Percentiles rank a stretch among this genome's conserved stretches.
Evolutionary conservation across 805 yeast species (phyloP).

Genomic region (Ogataea pini): DNA sequence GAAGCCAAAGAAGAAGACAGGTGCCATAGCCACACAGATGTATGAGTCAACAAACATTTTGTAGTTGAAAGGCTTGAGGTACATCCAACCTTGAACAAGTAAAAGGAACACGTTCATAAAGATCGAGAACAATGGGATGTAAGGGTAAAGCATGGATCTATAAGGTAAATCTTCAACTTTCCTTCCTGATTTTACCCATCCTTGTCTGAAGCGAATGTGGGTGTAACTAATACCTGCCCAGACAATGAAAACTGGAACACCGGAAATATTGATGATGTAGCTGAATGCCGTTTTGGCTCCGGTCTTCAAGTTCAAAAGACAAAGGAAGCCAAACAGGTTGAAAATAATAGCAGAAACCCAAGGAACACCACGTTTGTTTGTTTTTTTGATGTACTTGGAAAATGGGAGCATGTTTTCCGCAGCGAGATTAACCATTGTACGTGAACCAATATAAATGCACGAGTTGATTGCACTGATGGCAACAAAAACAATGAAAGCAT

Average conservation of each 20-base stretch:
- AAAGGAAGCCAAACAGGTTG: constrained; percentile 55
- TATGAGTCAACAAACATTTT: constrained; percentile 61
- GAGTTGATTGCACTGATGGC: constrained; percentile 70
- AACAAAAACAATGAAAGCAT: constrained; percentile 64
- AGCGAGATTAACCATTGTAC: constrained; percentile 66
- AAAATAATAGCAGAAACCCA: constrained; percentile 55
- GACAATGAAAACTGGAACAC: constrained; percentile 67
- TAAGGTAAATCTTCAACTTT: constrained; percentile 53
- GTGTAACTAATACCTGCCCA: constrained; percentile 63
- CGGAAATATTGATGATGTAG: constrained; percentile 63
- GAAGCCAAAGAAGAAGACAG: constrained; percentile 38
- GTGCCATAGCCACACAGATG: constrained; percentile 59
- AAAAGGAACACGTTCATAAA: constrained; percentile 52
- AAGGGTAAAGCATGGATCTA: constrained; percentile 51
- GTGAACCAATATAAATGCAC: constrained; percentile 65
- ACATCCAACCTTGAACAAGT: constrained; percentile 67
- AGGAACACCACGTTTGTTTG: constrained; percentile 63
- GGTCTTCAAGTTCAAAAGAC: constrained; percentile 56
- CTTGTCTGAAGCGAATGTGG: constrained; percentile 58
- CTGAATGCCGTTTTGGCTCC: constrained; percentile 62
- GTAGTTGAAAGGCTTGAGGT: constrained; percentile 58
- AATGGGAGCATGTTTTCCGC: constrained; percentile 46
- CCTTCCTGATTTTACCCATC: constrained; percentile 45
- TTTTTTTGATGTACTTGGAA: constrained; percentile 44
- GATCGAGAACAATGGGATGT: constrained; percentile 49